Evolutionary conservation across 2,329 filamentous ascomycete species (phyloP), one percentile per base, ranked within the genome.

Genomic region (Phaeosphaeriaceae sp.): DNA sequence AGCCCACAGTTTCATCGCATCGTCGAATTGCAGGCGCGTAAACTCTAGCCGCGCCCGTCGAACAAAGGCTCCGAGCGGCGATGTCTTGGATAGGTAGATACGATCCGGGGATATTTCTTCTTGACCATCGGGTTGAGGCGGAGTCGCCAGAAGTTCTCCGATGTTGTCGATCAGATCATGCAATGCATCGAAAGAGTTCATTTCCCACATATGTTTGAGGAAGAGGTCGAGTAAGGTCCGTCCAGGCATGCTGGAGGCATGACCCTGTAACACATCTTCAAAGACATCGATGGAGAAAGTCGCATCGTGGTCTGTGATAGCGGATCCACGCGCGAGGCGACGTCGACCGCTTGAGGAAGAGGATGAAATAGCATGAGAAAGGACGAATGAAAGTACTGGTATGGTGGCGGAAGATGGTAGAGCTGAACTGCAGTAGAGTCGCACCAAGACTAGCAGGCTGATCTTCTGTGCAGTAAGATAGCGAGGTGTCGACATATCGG

Each of bases 391-490:
- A 20, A 97, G 84, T 31, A 96, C 83, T 15, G 90, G 85, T 45
- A 94, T 85, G 22, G 89, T 88, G n/a, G 90, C 88, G 50, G 86
- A 83, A 59, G 85, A 88, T 2, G 90, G 89, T 17, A 93, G 84
- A 2, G 84, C 81, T 21, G 88, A 88, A 63, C 91, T 88, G 40
- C 87, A 87, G 78, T 99, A 98, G 53, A 97, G 84, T 68, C 92
- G 87, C 52, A 95, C 85, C 53, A 99, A 85, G 54, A 88, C 87
- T 54, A 98, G 85, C 22, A 97, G 84, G 71, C 90, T 89, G 66
- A 98, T 86, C 75, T 95, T 96, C 66, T 92, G 89, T 13, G 94
- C 91, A n/a, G 91, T 96, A 47, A 98, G 84, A 76, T 90, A 96
- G 56, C 91, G 90, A 69, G 89, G 86, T 89, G 94, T 96, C 52